phyloP scores from a whole-genome alignment of 352 stramenopile genomes.

The Elongisporangium senticosum region DNA sequence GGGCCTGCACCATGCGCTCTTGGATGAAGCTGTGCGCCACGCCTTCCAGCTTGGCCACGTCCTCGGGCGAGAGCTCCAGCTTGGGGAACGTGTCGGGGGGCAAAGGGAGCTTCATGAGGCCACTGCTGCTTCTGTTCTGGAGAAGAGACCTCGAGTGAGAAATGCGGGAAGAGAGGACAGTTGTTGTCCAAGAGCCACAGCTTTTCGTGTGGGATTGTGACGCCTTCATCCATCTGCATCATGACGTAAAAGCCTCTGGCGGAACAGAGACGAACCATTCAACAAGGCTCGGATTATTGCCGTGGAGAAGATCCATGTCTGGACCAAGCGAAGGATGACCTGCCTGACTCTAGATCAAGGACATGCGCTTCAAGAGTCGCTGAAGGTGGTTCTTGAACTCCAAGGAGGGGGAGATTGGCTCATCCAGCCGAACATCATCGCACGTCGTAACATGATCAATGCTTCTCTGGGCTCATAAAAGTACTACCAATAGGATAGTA shows the following conservation, averaged over 20 bases:
- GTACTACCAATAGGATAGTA: not conserved
- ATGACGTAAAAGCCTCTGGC: not conserved
- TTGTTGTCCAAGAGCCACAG: not conserved
- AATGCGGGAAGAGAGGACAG: no score
- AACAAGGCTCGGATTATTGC: not conserved
- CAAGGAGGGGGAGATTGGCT: no score
- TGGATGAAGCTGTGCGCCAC: constrained; percentile 15
- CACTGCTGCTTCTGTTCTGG: constrained; percentile 1
- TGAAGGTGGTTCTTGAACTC: no score
- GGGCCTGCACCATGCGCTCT: constrained; percentile 11
- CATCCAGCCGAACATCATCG: no score
- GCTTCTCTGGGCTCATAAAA: not conserved
- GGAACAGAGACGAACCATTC: not conserved
- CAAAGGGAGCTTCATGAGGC: constrained; percentile 36
- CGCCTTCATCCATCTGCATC: not conserved
- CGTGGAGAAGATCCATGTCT: not conserved
- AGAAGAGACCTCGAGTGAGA: no score
- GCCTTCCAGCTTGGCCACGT: constrained; percentile 31
- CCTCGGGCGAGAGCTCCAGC: constrained; percentile 22
- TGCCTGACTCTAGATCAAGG: not conserved
- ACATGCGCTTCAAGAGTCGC: not conserved
- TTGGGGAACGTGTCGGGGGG: constrained; percentile 24
- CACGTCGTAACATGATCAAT: no score
- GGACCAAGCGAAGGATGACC: not conserved
- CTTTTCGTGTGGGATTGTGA: not conserved